Evolutionary conservation across 164 flowering plant species (phyloP), one percentile per base, ranked within the genome.

Genomic region (Tetracentron sinense): DNA sequence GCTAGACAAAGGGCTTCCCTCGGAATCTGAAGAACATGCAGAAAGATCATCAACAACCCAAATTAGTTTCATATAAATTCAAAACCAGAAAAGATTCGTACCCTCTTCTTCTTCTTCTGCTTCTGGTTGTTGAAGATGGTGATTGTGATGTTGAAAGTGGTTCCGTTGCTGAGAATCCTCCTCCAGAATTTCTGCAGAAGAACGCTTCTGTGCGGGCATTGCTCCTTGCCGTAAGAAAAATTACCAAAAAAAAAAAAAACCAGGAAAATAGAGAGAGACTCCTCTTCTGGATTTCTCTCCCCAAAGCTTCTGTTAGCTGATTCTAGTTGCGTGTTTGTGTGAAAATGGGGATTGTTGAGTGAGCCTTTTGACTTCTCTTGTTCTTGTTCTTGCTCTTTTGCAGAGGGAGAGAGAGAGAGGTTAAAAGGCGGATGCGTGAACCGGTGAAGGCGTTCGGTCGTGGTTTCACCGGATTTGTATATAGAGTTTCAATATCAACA

Each of bases 1-100:
- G 26, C 74, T 68, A 4, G 80, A 64, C 47, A 77, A 78, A 66
- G 56, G 75, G 81, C 74, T 78, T 58, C 78, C 72, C 62, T 75
- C 81, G 53, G 78, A 78, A 62, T 80, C 86, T 83, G 75, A 17
- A 63, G 49, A 35, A 22, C 7, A 21, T 4, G 25, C 19, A 4
- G 7, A 49, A 30, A 4, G 31, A n/a, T 20, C 11, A 25, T 49
- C 16, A 52, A 29, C 7, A 60, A 30, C 20, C 12, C 42, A 5
- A 52, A 30, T 42, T 22, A n/a, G n/a, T 29, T 12, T 23, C 59
- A 23, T 46, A 31, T 33, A n/a, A n/a, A n/a, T 21, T 11, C 29
- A 7, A 15, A 27, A 12, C 19, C 22, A 23, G 27, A 17, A 14
- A 6, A 21, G 15, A 30, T 51, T 22, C 68, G 23, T 25, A 53